Evolutionary conservation across 495 filamentous ascomycete genomes (phyloP), one percentile per base, ranked within the genome.

Genomic region (Daldinia vernicosa): DNA sequence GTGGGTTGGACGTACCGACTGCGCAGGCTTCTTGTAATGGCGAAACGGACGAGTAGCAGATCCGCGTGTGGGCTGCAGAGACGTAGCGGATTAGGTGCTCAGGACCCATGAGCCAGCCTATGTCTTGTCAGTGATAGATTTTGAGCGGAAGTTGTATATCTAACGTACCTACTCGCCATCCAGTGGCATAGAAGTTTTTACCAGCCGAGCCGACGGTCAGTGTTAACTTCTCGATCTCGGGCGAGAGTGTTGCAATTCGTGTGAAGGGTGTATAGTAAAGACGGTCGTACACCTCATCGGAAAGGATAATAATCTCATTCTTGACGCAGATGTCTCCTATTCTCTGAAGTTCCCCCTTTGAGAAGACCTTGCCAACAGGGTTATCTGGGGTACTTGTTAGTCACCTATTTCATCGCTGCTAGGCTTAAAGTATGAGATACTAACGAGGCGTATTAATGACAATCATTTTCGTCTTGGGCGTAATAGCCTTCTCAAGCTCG

Each of bases 141-240:
- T 2, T 45, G 11, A 51, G 3, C 22, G 6, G 5, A 56, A 6
- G 5, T 52, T 12, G 6, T 6, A n/a, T 24, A 9, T 22, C 1
- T 12, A 17, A 66, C 77, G 22, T 47, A 73, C 93, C 93, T 2
- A 98, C 96, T 59, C 95, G 89, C 95, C 95, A 99, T 39, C 95
- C 95, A 0, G 95, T 99, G 53, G 91, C 91, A 74, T 99, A 98
- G 82, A 99, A 99, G 80, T 95, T 96, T 83, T 99, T 99, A 64
- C 95, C 95, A 5, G 93, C 95, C 2, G 92, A 96, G 30, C 96
- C 95, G 43, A 98, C 95, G 3, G 95, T 98, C 35, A 99, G 81
- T 17, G 95, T 99, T 37, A 94, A 87, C 63, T 88, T 88, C 62
- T 91, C 93, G 40, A 98, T 89, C 74, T 97, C 93, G 0, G 92